These are phyloP conservation scores for Puya raimondii DNA, from an alignment of 176 grass and related monocot species.

Conservation along the genomic window DNA sequence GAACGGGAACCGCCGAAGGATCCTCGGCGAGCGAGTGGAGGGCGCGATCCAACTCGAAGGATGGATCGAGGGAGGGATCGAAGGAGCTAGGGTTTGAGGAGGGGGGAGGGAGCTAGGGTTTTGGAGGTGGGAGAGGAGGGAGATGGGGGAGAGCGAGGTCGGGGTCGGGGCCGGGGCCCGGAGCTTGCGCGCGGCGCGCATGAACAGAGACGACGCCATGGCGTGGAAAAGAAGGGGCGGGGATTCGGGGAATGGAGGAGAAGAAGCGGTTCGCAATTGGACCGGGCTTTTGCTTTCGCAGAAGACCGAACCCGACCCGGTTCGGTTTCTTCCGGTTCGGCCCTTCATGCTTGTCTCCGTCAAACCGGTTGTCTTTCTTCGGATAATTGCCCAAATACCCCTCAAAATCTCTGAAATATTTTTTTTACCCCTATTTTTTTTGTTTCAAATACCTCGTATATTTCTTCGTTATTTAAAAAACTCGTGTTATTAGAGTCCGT, in stretches of 20 bases:
- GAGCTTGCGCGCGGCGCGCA: constrained; percentile 38
- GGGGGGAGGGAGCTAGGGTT: not conserved
- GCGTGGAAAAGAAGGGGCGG: not conserved
- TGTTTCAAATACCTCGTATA: too few species aligned
- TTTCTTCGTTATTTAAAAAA: too few species aligned
- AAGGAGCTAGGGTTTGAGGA: not conserved
- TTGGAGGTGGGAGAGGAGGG: not conserved
- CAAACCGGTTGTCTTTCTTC: too few species aligned
- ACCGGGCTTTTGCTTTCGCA: not conserved
- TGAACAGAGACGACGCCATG: constrained; percentile 22
- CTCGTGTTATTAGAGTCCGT: too few species aligned
- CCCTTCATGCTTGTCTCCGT: too few species aligned
- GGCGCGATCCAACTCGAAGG: not conserved
- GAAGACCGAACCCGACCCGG: too few species aligned
- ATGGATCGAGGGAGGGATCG: not conserved
- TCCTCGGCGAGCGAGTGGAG: not conserved
- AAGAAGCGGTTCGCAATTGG: not conserved
- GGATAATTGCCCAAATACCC: too few species aligned
- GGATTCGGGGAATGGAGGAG: not conserved
- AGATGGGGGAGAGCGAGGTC: constrained; percentile 2
- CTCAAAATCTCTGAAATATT: too few species aligned
- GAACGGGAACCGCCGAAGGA: constrained; percentile 1
- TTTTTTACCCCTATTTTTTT: too few species aligned
- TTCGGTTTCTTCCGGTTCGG: too few species aligned
- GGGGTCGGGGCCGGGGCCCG: constrained; percentile 14